phyloP scores from a whole-genome alignment of 1,139 yeast species.

The Candida tunisiensis region DNA sequence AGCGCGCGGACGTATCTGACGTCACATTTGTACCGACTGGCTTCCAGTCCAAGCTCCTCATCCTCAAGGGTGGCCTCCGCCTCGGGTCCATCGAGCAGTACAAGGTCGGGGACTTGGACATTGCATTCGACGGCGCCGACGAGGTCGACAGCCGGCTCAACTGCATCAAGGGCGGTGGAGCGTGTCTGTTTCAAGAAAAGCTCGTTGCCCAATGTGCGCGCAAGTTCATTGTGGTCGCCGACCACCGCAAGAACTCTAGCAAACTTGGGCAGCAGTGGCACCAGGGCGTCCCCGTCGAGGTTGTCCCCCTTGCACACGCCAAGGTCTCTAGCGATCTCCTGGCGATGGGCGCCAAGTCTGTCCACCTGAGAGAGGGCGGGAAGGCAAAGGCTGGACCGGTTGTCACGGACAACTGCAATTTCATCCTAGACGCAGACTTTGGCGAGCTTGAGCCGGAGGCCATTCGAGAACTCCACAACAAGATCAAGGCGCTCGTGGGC shows the following conservation, averaged over 20 bases:
- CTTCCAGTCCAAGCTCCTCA: constrained; percentile 80
- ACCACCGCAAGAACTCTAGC: constrained; percentile 62
- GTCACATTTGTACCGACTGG: constrained; percentile 78
- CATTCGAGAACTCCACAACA: constrained; percentile 34
- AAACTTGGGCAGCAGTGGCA: constrained; percentile 66
- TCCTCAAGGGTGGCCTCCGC: constrained; percentile 61
- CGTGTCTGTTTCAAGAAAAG: constrained; percentile 93
- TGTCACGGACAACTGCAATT: constrained; percentile 93
- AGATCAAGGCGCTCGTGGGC: constrained; percentile 69
- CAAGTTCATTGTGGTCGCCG: constrained; percentile 80
- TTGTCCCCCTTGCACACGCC: constrained; percentile 77
- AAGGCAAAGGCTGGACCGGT: constrained; percentile 94
- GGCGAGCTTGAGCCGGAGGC: constrained; percentile 52
- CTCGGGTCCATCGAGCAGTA: constrained; percentile 75
- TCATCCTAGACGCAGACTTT: constrained; percentile 85
- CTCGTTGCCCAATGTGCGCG: constrained; percentile 72
- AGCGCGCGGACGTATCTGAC: constrained; percentile 21
- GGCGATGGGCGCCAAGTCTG: constrained; percentile 47
- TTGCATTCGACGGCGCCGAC: constrained; percentile 98
- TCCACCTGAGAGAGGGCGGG: constrained; percentile 70
- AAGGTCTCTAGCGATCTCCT: constrained; percentile 50
- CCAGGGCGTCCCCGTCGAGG: constrained; percentile 90
- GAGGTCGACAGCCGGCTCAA: constrained; percentile 74
- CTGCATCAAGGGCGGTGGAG: constrained; percentile 98
- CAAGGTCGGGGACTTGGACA: constrained; percentile 47